phyloP scores from a whole-genome alignment of 192 early-diverging fungal genomes.

The Backusella circina region DNA sequence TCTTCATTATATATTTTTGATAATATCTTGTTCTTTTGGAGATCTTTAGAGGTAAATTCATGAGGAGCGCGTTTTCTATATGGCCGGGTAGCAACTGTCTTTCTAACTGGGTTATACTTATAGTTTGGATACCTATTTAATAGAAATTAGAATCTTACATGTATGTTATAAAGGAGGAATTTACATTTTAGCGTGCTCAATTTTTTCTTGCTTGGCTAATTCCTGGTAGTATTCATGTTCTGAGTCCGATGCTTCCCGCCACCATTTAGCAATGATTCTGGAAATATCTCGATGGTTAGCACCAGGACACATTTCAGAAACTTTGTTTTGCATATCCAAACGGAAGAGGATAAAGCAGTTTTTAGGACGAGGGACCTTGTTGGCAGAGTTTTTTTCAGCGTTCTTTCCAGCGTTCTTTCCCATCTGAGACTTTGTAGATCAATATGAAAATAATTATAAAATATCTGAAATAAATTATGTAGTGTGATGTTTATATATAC shows the following conservation, averaged over 20 bases:
- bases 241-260: constrained; percentile 46
- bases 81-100: not conserved
- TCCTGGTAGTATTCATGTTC: constrained; percentile 50
- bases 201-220: constrained; percentile 44
- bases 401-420: not conserved
- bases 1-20: not conserved
- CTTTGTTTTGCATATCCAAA: constrained; percentile 51
- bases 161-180: not conserved
- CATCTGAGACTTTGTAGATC: not conserved
- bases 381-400: not conserved
- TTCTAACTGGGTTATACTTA: constrained; percentile 15
- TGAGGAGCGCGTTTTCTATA: not conserved
- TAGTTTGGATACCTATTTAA: constrained; percentile 21
- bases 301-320: constrained; percentile 42
- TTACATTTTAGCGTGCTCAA: constrained; percentile 43
- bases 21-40: not conserved
- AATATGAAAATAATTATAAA: not conserved
- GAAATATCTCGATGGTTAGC: constrained; percentile 60
- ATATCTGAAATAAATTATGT: not conserved
- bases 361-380: constrained; percentile 41
- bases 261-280: constrained; percentile 55
- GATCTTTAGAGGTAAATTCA: not conserved
- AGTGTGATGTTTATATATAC: not conserved
- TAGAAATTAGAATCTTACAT: not conserved
- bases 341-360: constrained; percentile 69